Base-by-base conservation (phyloP, 108 stramenopile genomes). In the Cyclotella atomus region DNA sequence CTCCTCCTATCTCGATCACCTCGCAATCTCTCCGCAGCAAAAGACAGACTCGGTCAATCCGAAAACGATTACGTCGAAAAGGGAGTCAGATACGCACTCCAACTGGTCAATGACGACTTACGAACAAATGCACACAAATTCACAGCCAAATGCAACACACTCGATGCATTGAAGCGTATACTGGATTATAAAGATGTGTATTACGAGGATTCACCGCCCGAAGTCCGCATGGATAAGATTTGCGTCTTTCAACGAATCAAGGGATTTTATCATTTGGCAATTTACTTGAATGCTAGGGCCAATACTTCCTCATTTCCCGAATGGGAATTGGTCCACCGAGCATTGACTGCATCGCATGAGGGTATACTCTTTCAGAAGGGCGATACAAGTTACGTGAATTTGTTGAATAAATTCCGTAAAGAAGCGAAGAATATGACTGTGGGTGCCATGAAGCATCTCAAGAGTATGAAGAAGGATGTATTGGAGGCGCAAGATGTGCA, bases 31-130 rank as follows among this genome's bases (percentile, higher is more conserved):
- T 4, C 16, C n/a, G 4, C 17, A 12, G 17, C 9, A 49, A 9
- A 4, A 49, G 47, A 49, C n/a, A 49, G n/a, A 49, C 4, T 49
- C 4, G 47, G 47, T n/a, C n/a, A n/a, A 49, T 49, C 47, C n/a
- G 47, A 49, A 49, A n/a, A 49, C n/a, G 47, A 49, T n/a, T 49
- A 49, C n/a, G 47, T 19, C 47, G 47, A 49, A 49, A 49, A 49
- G n/a, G n/a, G 47, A 9, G n/a, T 49, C 4, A 9, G 47, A n/a
- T 49, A 17, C n/a, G 47, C 47, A 19, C 47, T 49, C 4, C 47
- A 49, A n/a, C n/a, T 49, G 4, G n/a, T 49, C 16, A 49, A 49
- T 49, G 10, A n/a, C 4, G 47, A 49, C n/a, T 19, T 49, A 17
- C 9, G n/a, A 49, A 49, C 17, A 17, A 49, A 49, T 49, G 47